A percentile compares a stretch with the other conserved stretches of the same genome.
These are phyloP conservation scores for Paramecium octaurelia DNA, from an alignment of 73 alveolate species.

Conservation along the genomic window DNA sequence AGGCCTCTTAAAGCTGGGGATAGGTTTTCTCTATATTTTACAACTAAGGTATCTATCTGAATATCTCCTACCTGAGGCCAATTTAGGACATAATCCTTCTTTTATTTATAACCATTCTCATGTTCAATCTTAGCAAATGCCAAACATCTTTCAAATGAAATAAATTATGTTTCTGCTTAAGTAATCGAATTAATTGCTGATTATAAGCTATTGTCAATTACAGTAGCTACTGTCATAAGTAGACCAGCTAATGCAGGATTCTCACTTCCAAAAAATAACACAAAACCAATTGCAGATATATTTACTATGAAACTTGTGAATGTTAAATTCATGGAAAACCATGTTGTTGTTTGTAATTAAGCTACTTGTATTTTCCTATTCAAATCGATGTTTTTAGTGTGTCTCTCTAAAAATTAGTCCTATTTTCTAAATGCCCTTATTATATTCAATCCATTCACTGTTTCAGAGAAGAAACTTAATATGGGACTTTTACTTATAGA, in stretches of 20 bases:
- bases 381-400: not conserved
- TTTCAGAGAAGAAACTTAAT: conserved; percentile 74
- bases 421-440: conserved; percentile 71
- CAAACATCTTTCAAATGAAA: not conserved
- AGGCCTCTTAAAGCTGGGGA: conserved; percentile 69
- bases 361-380: conserved; percentile 1
- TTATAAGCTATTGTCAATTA: not conserved
- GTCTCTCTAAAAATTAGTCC: not conserved
- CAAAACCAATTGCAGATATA: not conserved
- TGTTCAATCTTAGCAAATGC: conserved; percentile 70
- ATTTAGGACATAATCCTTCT: conserved; percentile 71
- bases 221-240: not conserved
- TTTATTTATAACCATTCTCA: conserved; percentile 70
- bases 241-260: conserved; percentile 33
- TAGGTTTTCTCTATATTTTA: conserved; percentile 75
- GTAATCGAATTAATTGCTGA: not conserved
- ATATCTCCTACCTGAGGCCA: conserved; percentile 83
- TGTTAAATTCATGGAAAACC: conserved; percentile 9
- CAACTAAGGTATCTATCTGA: conserved; percentile 62
- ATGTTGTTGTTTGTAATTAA: not conserved
- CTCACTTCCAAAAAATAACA: not conserved
- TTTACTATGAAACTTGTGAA: conserved; percentile 5
- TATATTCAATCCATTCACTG: conserved; percentile 74
- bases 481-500: conserved; percentile 81
- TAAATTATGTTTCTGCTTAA: not conserved